Conservation (phyloP, 2,329 filamentous ascomycete genomes). For the Scortechinia acanthostroma region DNA sequence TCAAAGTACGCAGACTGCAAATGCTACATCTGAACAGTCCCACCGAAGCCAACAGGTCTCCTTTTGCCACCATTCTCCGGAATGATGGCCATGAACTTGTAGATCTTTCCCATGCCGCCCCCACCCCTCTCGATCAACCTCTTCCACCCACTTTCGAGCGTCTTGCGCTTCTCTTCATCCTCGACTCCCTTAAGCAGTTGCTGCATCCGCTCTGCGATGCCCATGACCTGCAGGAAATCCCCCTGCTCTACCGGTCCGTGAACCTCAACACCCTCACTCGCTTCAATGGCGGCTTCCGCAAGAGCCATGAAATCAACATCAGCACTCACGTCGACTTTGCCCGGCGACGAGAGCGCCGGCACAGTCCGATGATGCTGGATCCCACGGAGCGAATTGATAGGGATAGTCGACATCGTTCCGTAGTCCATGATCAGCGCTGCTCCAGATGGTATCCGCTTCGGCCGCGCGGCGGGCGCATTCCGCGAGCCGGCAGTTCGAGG, state of each 20-base stretch:
- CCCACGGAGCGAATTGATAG: conserved; percentile 81
- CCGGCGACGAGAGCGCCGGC: conserved; percentile 73
- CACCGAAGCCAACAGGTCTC: conserved; percentile 86
- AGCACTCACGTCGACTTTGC: conserved; percentile 79
- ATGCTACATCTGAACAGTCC: conserved; percentile 40
- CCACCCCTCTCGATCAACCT: conserved; percentile 76
- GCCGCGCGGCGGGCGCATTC: neutral
- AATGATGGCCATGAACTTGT: conserved; percentile 86
- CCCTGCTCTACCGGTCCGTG: conserved; percentile 87
- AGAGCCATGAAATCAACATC: conserved; percentile 90
- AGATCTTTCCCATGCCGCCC: conserved; percentile 86
- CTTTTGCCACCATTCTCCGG: conserved; percentile 71
- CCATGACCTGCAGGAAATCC: conserved; percentile 72
- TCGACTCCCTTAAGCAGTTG: conserved; percentile 46
- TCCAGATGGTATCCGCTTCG: conserved; percentile 62
- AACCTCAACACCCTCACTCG: conserved; percentile 76
- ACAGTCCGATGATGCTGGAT: conserved; percentile 73
- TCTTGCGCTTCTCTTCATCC: conserved; percentile 38
- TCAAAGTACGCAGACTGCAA: too few relatives aligned
- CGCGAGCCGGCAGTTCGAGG: too few relatives aligned
- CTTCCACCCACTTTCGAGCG: conserved; percentile 70
- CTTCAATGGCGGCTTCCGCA: conserved; percentile 71
- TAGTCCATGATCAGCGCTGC: conserved; percentile 96
- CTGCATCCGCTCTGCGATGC: conserved; percentile 71
- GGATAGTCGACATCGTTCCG: conserved; percentile 68